Evolutionary conservation across 257 asterid genomes (phyloP).

Genomic region (Solanum pennellii): DNA sequence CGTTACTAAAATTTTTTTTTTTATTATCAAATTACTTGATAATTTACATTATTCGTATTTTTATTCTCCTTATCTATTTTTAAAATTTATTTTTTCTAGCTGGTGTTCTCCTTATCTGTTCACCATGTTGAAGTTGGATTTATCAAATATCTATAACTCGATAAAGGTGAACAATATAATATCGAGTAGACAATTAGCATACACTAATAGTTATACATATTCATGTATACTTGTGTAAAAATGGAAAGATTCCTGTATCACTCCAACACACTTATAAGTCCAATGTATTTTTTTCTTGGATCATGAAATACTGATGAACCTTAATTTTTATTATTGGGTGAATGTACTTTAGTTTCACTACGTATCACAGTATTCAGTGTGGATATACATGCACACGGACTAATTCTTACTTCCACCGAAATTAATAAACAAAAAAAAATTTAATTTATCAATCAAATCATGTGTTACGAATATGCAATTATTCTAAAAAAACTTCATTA

Average conservation of each 20-base stretch:
- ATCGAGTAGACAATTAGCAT: neutral
- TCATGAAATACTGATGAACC: neutral
- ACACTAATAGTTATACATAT: neutral
- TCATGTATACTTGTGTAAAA: neutral
- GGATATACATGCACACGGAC: neutral
- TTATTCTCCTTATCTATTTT: neutral
- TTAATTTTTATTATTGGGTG: neutral
- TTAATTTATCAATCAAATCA: neutral
- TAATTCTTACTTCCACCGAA: neutral
- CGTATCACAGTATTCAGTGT: neutral
- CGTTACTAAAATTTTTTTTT: too few species aligned
- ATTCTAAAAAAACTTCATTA: neutral
- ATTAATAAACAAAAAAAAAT: neutral
- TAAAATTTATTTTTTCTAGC: neutral
- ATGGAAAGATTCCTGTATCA: neutral
- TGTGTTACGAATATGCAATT: neutral
- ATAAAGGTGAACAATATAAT: neutral
- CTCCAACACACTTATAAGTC: neutral
- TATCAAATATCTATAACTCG: neutral
- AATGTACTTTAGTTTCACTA: neutral
- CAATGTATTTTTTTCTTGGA: neutral
- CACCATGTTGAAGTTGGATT: neutral
- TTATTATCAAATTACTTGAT: neutral
- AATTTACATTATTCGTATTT: neutral
- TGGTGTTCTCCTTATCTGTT: neutral